Base-by-base conservation (phyloP, 2,329 filamentous ascomycete genomes). In the Trichoderma sp. region DNA sequence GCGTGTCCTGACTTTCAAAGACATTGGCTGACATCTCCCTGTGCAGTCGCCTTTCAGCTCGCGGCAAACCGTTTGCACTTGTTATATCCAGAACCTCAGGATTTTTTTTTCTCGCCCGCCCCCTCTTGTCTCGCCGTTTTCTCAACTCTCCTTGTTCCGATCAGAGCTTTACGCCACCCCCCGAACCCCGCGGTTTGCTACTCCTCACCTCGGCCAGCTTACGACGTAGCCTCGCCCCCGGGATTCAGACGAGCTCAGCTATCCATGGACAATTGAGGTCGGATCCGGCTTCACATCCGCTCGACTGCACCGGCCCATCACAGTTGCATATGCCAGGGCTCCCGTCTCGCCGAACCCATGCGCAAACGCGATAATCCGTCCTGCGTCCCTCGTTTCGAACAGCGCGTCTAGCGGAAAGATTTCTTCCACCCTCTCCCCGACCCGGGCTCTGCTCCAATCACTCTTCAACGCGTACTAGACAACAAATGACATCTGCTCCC, bases 311-410 rank as follows among this genome's bases (percentile, higher is more conserved):
- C 57, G 67, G 47, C 67, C 43, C 70, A 43, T 71, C 57, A 75
- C 74, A 67, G 73, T 68, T 72, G 74, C 71, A 72, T 71, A 75
- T 75, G 74, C 74, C 71, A 67, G 71, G 74, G 72, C 73, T 68
- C 74, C 72, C 73, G 61, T 73, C 70, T 74, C 68, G 66, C 72
- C 74, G 77, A 76, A 78, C 79, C 76, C 80, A 83, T 83, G 82
- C 80, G 78, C 79, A 78, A 79, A 82, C 80, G 79, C 80, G 81
- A 81, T 79, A 76, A 76, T 77, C 74, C 76, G 73, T 73, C 74
- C 76, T 72, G 75, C 76, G 71, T 78, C 78, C 76, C 75, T 79
- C 77, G 74, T 77, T 76, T 75, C 77, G 75, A 80, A 76, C 75
- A 76, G 77, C 73, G 76, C 78, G 76, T 80, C 76, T 78, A 74